Conservation (phyloP, 768 basidiomycete genomes). For the Rickenella mellea region DNA sequence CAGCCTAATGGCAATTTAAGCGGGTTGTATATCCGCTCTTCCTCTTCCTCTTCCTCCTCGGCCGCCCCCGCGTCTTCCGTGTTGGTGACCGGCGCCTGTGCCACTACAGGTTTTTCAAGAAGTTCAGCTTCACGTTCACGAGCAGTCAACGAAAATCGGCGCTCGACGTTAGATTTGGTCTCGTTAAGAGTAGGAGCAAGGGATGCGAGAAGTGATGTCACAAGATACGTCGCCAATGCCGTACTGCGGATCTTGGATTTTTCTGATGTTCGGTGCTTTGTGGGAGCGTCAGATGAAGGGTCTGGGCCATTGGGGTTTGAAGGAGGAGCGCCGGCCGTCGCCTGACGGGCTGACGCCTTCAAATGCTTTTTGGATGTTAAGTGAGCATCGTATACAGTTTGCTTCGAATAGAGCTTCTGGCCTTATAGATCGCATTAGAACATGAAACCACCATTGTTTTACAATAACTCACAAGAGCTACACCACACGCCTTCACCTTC, state of each 20-base stretch:
- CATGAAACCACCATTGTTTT: background rate
- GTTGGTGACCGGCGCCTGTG: constrained; percentile 37
- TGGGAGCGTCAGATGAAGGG: constrained; percentile 11
- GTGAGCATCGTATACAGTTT: constrained; percentile 96
- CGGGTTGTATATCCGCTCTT: constrained; percentile 96
- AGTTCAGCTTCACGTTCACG: constrained; percentile 93
- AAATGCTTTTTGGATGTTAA: constrained; percentile 92
- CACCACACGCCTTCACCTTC: constrained; percentile 82
- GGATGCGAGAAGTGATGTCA: constrained; percentile 52
- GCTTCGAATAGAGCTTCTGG: constrained; percentile 91
- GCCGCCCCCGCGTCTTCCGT: constrained; percentile 34
- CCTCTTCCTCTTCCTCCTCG: constrained; percentile 78
- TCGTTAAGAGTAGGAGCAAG: constrained; percentile 68
- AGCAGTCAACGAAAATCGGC: constrained; percentile 93
- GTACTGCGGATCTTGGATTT: constrained; percentile 47
- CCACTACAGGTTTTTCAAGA: constrained; percentile 54
- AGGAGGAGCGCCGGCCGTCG: constrained; percentile 30
- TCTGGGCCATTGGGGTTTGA: constrained; percentile 52
- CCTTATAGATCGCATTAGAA: constrained; percentile 35
- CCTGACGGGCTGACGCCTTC: constrained; percentile 79
- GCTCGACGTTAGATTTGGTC: constrained; percentile 93
- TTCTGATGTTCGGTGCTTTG: constrained; percentile 23
- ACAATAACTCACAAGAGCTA: constrained; percentile 60
- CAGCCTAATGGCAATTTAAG: constrained; percentile 93
- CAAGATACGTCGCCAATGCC: constrained; percentile 65